Percentiles rank a stretch among this genome's conserved stretches.
phyloP scores from a whole-genome alignment of 1,284 basidiomycete species.

The Rhodotorula mucilaginosa region DNA sequence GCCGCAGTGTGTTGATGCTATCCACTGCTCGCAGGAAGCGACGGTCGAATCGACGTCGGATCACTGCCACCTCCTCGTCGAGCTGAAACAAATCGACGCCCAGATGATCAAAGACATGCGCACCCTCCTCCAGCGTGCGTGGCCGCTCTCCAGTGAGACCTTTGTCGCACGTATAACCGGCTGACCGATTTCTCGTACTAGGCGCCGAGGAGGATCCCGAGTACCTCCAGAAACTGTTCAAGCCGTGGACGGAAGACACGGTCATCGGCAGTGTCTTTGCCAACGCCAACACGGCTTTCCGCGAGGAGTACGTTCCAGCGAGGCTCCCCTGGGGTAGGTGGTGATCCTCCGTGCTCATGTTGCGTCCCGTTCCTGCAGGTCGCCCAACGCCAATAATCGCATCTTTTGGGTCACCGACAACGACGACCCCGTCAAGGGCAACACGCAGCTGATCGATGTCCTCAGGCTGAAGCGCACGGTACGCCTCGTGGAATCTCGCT shows the following conservation, averaged over 20 bases:
- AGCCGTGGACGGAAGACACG: constrained; percentile 54
- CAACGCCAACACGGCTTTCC: constrained; percentile 79
- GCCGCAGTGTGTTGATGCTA: neutral
- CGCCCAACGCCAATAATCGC: constrained; percentile 79
- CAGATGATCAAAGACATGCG: constrained; percentile 73
- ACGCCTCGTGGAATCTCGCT: neutral
- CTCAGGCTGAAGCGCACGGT: constrained; percentile 10
- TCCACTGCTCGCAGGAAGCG: constrained; percentile 49
- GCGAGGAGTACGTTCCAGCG: constrained; percentile 65
- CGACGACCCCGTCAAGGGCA: constrained; percentile 59
- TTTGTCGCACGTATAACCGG: too few relatives aligned
- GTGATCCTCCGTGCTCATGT: neutral
- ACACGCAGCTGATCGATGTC: constrained; percentile 19
- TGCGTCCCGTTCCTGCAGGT: constrained; percentile 44
- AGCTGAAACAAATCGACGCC: constrained; percentile 72
- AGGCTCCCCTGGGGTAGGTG: neutral
- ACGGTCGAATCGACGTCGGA: constrained; percentile 63
- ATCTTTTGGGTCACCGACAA: constrained; percentile 91
- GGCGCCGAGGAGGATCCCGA: constrained; percentile 47
- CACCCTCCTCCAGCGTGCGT: constrained; percentile 64
- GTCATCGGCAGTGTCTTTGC: constrained; percentile 65
- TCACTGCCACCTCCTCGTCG: constrained; percentile 67
- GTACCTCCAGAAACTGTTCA: constrained; percentile 42
- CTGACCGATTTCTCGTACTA: neutral
- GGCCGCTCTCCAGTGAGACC: neutral